Conservation (phyloP, 108 stramenopile species). For the Fistulifera solaris region DNA sequence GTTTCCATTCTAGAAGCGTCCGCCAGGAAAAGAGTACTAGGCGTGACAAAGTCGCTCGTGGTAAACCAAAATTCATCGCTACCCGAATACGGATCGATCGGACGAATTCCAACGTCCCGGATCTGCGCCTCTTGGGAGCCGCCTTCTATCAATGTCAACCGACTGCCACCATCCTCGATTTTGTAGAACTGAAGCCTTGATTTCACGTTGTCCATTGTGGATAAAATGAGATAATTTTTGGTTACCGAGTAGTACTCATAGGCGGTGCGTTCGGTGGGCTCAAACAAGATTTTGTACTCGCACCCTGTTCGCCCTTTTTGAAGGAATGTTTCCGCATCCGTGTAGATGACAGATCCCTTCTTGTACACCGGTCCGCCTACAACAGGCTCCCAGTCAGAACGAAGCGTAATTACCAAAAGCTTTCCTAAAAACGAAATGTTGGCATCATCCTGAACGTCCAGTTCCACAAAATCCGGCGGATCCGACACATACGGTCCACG, state of each 20-base stretch:
- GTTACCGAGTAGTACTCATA: constrained; percentile 57
- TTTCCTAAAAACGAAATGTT: constrained; percentile 46
- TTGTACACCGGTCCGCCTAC: constrained; percentile 44
- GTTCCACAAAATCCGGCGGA: constrained; percentile 45
- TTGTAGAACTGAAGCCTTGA: constrained; percentile 70
- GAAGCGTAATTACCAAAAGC: constrained; percentile 54
- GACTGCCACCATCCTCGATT: constrained; percentile 39
- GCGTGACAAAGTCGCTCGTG: constrained; percentile 52
- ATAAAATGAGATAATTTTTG: constrained; percentile 74
- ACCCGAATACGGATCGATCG: constrained; percentile 43
- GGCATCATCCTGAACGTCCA: constrained; percentile 69
- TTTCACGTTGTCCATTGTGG: constrained; percentile 76
- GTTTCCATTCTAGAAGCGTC: constrained; percentile 36
- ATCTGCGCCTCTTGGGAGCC: constrained; percentile 53
- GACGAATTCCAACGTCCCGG: constrained; percentile 40
- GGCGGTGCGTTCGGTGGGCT: constrained; percentile 62
- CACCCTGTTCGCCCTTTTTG: constrained; percentile 45
- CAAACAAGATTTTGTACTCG: constrained; percentile 64
- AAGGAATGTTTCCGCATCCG: constrained; percentile 44
- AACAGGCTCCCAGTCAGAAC: constrained; percentile 74
- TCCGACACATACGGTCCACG: constrained; percentile 8
- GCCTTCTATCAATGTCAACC: constrained; percentile 37
- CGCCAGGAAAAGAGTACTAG: constrained; percentile 56
- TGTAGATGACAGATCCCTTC: constrained; percentile 59
- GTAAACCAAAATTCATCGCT: constrained; percentile 69